Evolutionary conservation across 2,329 filamentous ascomycete species (phyloP), one percentile per base, ranked within the genome.

Genomic region (Bipolaris sorokiniana): DNA sequence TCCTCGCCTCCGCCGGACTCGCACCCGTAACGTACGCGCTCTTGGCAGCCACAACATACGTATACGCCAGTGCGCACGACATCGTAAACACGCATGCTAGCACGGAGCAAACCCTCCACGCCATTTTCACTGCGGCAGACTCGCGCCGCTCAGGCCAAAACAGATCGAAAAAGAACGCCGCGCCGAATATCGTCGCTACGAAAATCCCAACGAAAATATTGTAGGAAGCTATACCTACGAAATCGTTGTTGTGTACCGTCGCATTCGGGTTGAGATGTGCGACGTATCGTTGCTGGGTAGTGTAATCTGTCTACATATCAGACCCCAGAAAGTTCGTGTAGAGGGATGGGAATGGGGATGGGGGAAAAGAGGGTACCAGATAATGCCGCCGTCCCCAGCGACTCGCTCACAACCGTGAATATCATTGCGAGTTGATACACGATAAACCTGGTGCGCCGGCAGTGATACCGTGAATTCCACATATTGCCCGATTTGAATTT

Each of bases 401-500:
- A 83, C 65, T 86, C 84, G 2, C 82, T 84, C 23, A 83, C 78
- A 13, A 86, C 82, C 61, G 82, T 84, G 58, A 82, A 77, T 48
- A 86, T 84, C 82, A 86, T 83, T 59, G 84, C 84, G 54, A 81
- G 75, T 68, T 86, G 84, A 66, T 87, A 87, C 54, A 86, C 79
- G 58, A 85, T 80, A 77, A 87, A 86, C 64, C 85, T 86, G 7
- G 82, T 83, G 18, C 82, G 78, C 41, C 84, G 81, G 3, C 84
- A 72, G 68, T 86, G 83, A 64, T 84, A 86, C 11, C 77, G 75
- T 31, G 74, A 80, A 62, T 82, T 83, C 75, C 83, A 86, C 84
- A 86, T 86, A 68, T 86, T 81, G n/a, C 77, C 79, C 58, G 73
- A 79, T 59, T 81, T 82, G 79, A 86, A 86, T 67, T 85, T 85